Percentiles rank a stretch among this genome's conserved stretches.
Conservation (phyloP, 805 yeast genomes). For the Crinitomyces ghanaensis region DNA sequence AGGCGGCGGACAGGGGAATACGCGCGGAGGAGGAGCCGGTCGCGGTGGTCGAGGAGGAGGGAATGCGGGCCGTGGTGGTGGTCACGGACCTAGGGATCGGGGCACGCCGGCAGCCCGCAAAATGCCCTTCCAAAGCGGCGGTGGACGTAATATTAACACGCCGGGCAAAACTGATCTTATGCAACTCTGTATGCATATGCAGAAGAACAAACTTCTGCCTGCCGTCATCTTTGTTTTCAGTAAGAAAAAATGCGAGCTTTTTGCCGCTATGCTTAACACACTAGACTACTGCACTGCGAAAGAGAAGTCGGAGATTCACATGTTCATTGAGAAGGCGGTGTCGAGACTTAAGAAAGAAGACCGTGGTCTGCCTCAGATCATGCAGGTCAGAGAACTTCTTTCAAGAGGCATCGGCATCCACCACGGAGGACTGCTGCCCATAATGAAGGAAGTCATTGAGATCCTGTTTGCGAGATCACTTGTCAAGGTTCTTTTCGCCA, state of each 20-base stretch:
- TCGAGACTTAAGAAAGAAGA: constrained; percentile 84
- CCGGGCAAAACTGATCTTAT: constrained; percentile 77
- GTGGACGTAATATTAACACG: constrained; percentile 23
- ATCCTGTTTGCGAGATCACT: constrained; percentile 78
- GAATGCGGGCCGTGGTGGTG: constrained; percentile 30
- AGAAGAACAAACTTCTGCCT: constrained; percentile 63
- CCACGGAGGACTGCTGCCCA: constrained; percentile 89
- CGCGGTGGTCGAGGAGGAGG: constrained; percentile 28
- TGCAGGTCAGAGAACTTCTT: constrained; percentile 68
- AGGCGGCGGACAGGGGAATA: constrained; percentile 26
- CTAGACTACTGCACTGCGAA: constrained; percentile 72
- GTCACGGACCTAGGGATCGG: constrained; percentile 25
- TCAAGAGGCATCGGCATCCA: constrained; percentile 92
- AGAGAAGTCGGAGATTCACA: constrained; percentile 83
- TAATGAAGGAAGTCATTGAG: constrained; percentile 87
- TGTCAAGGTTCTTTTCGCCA: constrained; percentile 86
- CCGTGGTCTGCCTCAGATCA: constrained; percentile 83
- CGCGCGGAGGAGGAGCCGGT: constrained; percentile 21
- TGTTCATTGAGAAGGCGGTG: constrained; percentile 86
- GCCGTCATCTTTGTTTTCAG: constrained; percentile 91
- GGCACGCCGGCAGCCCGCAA: constrained; percentile 10
- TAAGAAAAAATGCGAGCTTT: constrained; percentile 86
- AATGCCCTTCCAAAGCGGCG: neutral
- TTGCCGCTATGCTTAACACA: constrained; percentile 65
- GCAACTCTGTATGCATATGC: constrained; percentile 57